Base-by-base conservation (phyloP, 768 basidiomycete genomes). In the Podaxis sp. region DNA sequence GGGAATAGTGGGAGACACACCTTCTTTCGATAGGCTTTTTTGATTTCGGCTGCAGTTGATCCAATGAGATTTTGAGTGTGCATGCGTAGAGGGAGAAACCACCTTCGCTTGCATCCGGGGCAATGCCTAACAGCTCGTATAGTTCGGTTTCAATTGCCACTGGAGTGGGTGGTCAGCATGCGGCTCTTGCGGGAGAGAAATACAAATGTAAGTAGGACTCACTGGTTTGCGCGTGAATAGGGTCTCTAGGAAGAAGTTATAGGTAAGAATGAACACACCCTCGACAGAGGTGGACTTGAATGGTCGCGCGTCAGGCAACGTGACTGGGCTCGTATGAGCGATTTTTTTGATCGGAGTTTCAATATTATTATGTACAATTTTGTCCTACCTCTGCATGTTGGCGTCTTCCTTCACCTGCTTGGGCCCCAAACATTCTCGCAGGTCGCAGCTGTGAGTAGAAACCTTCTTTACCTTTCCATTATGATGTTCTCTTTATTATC, bases 11-110 rank as follows among this genome's bases (percentile, higher is more conserved):
- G 39, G 61, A 36, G 38, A 73, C 69, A 68, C 77, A 93, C 94
- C 87, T 95, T 96, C 79, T 86, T 91, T 73, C 90, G 89, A 73
- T 98, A 98, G 15, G 95, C 95, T 71, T 92, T 93, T 77, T 95
- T 96, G 69, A 98, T 93, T 66, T 98, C 93, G 67, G 81, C 92
- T 90, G 66, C 40, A 54, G 17, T 61, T 64, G 58, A 51, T 48
- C 26, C 54, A 53, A 75, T 62, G 74, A 63, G 61, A 57, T 13
- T 8, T 8, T 62, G 30, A 53, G 54, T 22, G 30, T 49, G 56
- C 26, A 30, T 12, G 19, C 22, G 49, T 28, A 52, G 52, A 40
- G 42, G 63, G 64, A 36, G 51, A 48, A 63, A 63, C 15, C 72
- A 92, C 93, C 88, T 80, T 90, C 88, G 36, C 80, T 84, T 44